Evolutionary conservation across 2,329 filamentous ascomycete species (phyloP).

Genomic region (Ophiostoma ulmi): DNA sequence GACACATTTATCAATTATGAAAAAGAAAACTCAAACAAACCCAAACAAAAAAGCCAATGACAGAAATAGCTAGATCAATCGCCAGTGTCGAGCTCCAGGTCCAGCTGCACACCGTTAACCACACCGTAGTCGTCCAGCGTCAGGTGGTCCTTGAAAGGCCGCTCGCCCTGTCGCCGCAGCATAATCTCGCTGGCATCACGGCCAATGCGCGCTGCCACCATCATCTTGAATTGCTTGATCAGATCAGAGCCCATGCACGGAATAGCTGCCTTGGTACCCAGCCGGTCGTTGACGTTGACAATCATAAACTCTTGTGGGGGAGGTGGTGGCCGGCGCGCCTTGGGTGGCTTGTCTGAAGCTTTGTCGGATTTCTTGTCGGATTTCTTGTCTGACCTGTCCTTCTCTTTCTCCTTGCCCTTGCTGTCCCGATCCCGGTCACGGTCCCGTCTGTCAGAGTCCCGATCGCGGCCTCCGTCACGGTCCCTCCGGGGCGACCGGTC

Average conservation of each 20-base stretch:
- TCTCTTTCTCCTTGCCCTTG: constrained; percentile 18
- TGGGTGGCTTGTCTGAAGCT: constrained; percentile 48
- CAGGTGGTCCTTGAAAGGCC: constrained; percentile 88
- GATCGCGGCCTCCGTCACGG: constrained; percentile 20
- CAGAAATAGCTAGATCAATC: constrained; percentile 39
- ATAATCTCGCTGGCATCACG: constrained; percentile 87
- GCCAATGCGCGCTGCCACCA: constrained; percentile 85
- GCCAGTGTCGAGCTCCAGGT: constrained; percentile 57
- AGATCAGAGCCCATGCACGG: constrained; percentile 82
- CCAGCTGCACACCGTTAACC: constrained; percentile 74
- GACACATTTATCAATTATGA: neutral
- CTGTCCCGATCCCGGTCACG: constrained; percentile 16
- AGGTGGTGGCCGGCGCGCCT: neutral
- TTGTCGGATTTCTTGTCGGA: constrained; percentile 19
- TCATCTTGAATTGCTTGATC: constrained; percentile 81
- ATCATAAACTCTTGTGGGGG: constrained; percentile 57
- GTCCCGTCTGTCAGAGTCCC: constrained; percentile 16
- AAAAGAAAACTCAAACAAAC: neutral
- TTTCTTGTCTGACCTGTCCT: constrained; percentile 23
- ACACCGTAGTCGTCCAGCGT: constrained; percentile 91
- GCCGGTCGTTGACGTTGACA: constrained; percentile 88
- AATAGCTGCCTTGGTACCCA: constrained; percentile 92
- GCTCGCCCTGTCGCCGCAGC: constrained; percentile 83
- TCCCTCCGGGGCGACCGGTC: constrained; percentile 38
- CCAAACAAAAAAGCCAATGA: neutral